A percentile compares a stretch with the other conserved stretches of the same genome.
phyloP scores from a whole-genome alignment of 2,329 filamentous ascomycete species.

The Penicillium brevicompactum region DNA sequence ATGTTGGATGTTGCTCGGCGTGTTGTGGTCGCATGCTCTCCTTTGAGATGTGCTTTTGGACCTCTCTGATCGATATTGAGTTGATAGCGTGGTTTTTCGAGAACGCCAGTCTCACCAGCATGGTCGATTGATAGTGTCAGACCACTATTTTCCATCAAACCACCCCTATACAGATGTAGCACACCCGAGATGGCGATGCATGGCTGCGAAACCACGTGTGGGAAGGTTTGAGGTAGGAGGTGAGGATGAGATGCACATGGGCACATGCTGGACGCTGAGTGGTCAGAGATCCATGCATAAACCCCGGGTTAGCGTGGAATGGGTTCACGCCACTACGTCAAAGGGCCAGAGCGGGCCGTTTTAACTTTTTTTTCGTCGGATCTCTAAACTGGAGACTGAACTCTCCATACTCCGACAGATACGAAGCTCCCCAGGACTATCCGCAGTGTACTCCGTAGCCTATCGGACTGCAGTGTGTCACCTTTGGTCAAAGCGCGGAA shows the following conservation, averaged over 20 bases:
- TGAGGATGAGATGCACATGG: slow-evolving; percentile 18
- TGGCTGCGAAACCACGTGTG: slow-evolving; percentile 5
- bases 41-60: not conserved
- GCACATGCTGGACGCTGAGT: not conserved
- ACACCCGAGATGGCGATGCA: not conserved
- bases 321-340: slow-evolving; percentile 5
- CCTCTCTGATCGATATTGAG: not conserved
- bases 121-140: not conserved
- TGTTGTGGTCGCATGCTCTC: slow-evolving; percentile 1
- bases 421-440: not conserved
- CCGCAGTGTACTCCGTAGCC: not conserved
- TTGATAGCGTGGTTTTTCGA: not conserved
- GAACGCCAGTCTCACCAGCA: not conserved
- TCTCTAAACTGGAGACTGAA: not conserved
- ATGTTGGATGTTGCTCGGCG: not conserved
- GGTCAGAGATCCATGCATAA: slow-evolving; percentile 7
- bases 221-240: slow-evolving; percentile 10
- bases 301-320: slow-evolving; percentile 1
- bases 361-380: not conserved
- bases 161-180: not conserved
- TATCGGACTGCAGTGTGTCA: not conserved
- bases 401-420: not conserved
- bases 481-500: not conserved
- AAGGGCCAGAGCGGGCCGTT: slow-evolving; percentile 6
- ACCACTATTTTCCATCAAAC: not conserved